phyloP scores from a whole-genome alignment of 352 stramenopile genomes.

The Pythium apleroticum region DNA sequence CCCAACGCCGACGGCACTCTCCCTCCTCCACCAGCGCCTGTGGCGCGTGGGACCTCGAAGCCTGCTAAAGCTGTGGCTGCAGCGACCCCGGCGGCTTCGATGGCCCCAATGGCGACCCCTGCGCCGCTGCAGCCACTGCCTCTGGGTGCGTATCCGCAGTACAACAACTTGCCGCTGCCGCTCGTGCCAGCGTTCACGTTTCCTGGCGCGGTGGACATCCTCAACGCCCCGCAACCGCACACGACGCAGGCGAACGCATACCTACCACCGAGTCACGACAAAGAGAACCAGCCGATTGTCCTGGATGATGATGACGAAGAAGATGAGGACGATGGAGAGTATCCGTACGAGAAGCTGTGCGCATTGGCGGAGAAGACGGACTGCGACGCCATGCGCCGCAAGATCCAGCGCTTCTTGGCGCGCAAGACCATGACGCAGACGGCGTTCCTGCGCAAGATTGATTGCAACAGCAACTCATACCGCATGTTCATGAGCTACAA shows the following conservation, averaged over 20 bases:
- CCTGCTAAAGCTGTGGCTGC: too few relatives aligned
- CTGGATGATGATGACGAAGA: not conserved
- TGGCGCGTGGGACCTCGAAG: not conserved
- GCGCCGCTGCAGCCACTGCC: not conserved
- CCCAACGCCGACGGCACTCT: not conserved
- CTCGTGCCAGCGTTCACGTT: conserved; percentile 13
- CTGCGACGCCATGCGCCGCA: conserved; percentile 46
- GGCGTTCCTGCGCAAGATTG: conserved; percentile 36
- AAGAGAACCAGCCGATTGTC: conserved; percentile 8
- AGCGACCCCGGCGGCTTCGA: not conserved
- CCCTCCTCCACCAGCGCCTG: not conserved
- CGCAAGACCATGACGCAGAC: conserved; percentile 55
- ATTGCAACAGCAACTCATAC: conserved; percentile 53
- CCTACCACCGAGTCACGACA: not conserved
- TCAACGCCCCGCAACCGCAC: conserved; percentile 5
- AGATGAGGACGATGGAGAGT: conserved; percentile 19
- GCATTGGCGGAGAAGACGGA: conserved; percentile 31
- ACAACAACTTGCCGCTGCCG: too few relatives aligned
- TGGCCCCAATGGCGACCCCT: not conserved
- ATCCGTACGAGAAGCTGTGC: conserved; percentile 11
- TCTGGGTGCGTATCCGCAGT: too few relatives aligned
- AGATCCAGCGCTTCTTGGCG: conserved; percentile 50
- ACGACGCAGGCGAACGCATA: not conserved
- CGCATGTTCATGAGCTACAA: conserved; percentile 56
- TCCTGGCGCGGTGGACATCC: conserved; percentile 19